Conservation (phyloP, 1,139 yeast genomes). For the Geotrichum cucujoidarum region DNA sequence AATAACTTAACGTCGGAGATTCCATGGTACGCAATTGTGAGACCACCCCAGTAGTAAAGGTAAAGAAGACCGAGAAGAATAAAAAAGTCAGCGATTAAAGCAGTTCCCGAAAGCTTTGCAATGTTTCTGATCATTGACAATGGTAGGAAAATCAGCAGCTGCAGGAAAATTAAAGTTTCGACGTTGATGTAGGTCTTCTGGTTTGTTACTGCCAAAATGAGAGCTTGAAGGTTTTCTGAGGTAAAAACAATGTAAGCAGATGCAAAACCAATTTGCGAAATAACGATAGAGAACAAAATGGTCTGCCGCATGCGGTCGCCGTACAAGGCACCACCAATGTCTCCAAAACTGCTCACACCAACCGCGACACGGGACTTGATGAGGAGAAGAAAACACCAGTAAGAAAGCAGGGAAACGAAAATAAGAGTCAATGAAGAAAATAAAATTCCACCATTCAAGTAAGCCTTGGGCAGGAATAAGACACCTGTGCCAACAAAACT, state of each 20-base stretch:
- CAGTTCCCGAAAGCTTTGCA: constrained; percentile 81
- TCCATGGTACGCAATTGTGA: constrained; percentile 51
- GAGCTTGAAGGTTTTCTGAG: constrained; percentile 73
- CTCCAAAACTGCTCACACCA: constrained; percentile 78
- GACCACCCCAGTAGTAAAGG: constrained; percentile 65
- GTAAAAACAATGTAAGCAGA: constrained; percentile 96
- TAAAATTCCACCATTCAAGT: constrained; percentile 80
- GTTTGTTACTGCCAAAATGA: constrained; percentile 41
- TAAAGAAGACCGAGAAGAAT: constrained; percentile 80
- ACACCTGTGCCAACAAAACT: constrained; percentile 98
- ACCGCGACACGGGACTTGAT: constrained; percentile 56
- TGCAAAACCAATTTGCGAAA: constrained; percentile 91
- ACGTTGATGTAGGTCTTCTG: constrained; percentile 35
- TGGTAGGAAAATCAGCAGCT: constrained; percentile 69
- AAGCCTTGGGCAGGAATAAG: constrained; percentile 83
- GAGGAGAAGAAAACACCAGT: constrained; percentile 76
- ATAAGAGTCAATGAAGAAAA: constrained; percentile 62
- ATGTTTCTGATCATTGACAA: constrained; percentile 82
- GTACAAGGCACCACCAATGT: constrained; percentile 68
- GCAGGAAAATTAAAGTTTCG: constrained; percentile 57
- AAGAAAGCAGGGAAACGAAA: constrained; percentile 71
- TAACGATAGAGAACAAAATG: constrained; percentile 69
- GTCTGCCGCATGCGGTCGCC: constrained; percentile 66
- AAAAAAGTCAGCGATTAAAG: constrained; percentile 81
- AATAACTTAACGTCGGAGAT: constrained; percentile 57